Evolutionary conservation across 257 asterid species (phyloP), one percentile per base, ranked within the genome.

Genomic region (Nicotiana otophora): DNA sequence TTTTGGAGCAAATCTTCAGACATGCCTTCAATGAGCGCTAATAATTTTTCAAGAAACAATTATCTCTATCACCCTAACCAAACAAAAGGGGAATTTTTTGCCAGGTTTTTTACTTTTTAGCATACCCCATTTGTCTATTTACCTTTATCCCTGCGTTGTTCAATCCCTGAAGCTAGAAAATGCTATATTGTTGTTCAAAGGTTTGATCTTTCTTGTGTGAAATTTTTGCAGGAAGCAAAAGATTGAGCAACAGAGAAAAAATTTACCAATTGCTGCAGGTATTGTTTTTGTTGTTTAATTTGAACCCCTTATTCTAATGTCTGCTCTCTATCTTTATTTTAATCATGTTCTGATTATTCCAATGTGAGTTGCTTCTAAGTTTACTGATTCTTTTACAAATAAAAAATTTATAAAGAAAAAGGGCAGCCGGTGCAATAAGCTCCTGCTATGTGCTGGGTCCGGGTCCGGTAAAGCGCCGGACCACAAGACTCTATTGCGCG

Each of bases 251-350:
- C 98, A 93, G 88, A 85, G 92, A 82, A 93, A 85, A 90, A 67
- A 92, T 76, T 84, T 95, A 57, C 97, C 98, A 69, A 93, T 95
- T 83, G 98, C 98, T 87, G 82, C 95, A 30, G 98, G 98, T 90
- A 84, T 17, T 81, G 2, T 14, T 81, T 48, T 14, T 0, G 1
- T 14, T 58, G 16, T 34, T 62, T 63, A 23, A 11, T 74, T 64
- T 61, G 6, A 8, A 68, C 30, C 11, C 19, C 0, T 81, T 46
- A 14, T 19, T 58, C 72, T 61, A 20, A 65, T 10, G 9, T 61
- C 61, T 14, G 20, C 39, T 81, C 28, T 16, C 33, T 19, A n/a
- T 23, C 16, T 23, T 39, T 23, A 15, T n/a, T 7, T 61, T 62
- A 10, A 20, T 9, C 5, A 31, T 19, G 39, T 23, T 63, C 58